These are phyloP conservation scores for Aplosporella prunicola DNA, from an alignment of 2,329 filamentous ascomycete genomes.

Conservation along the genomic window DNA sequence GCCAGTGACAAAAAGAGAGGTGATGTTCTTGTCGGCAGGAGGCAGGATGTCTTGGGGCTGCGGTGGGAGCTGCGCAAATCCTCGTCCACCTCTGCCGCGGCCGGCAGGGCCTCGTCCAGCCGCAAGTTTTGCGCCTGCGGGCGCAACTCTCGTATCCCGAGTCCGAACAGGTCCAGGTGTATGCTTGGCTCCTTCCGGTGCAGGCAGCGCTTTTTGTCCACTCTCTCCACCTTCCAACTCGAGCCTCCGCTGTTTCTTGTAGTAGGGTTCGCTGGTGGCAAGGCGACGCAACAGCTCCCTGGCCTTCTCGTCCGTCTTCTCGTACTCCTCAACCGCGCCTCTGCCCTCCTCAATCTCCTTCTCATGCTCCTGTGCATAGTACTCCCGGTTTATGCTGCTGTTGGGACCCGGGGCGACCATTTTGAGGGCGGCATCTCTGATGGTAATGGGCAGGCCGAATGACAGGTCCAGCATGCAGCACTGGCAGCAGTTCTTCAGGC, in stretches of 20 bases:
- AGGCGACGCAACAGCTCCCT: slow-evolving; percentile 75
- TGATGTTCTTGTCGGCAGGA: slow-evolving; percentile 74
- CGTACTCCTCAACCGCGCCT: slow-evolving; percentile 73
- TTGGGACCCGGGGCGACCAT: slow-evolving; percentile 92
- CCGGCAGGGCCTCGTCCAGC: slow-evolving; percentile 38
- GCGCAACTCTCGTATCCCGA: slow-evolving; percentile 39
- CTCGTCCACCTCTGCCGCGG: slow-evolving; percentile 34
- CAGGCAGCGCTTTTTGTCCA: slow-evolving; percentile 35
- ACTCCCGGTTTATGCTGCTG: slow-evolving; percentile 90
- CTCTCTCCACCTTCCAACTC: slow-evolving; percentile 42
- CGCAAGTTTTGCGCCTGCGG: slow-evolving; percentile 23
- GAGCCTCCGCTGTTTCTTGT: slow-evolving; percentile 73
- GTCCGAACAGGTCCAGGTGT: slow-evolving; percentile 69
- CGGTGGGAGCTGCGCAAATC: slow-evolving; percentile 67
- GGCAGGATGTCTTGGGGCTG: slow-evolving; percentile 78
- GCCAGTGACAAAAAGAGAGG: slow-evolving; percentile 87
- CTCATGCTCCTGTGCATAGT: slow-evolving; percentile 96
- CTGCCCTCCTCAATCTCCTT: slow-evolving; percentile 87
- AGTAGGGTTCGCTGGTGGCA: slow-evolving; percentile 90
- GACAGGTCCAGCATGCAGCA: slow-evolving; percentile 97
- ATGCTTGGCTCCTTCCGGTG: slow-evolving; percentile 25
- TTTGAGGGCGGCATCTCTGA: slow-evolving; percentile 92
- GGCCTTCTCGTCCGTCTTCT: slow-evolving; percentile 95
- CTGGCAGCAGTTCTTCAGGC: slow-evolving; percentile 97
- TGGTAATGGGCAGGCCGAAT: slow-evolving; percentile 88